Conservation (phyloP, 2,329 filamentous ascomycete genomes). For the Neofusicoccum ribis region DNA sequence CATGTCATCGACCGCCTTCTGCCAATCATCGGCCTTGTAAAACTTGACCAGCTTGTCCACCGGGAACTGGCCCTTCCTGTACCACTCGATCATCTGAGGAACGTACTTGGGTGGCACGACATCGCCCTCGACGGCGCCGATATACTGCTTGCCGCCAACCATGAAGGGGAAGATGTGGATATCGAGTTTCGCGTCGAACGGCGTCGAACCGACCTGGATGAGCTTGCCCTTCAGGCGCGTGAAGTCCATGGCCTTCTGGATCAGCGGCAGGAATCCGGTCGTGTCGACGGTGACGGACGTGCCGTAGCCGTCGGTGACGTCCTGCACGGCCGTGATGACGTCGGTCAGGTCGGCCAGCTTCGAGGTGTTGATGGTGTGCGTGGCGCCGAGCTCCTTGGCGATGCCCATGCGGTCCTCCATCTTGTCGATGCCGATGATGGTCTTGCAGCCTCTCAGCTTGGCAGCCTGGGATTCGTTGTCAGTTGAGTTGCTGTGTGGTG, state of each 20-base stretch:
- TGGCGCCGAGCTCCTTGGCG: slow-evolving; percentile 41
- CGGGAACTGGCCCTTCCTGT: slow-evolving; percentile 48
- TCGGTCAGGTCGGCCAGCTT: neutral
- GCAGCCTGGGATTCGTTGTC: slow-evolving; percentile 37
- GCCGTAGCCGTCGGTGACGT: slow-evolving; percentile 34
- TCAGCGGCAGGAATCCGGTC: slow-evolving; percentile 44
- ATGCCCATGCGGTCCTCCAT: slow-evolving; percentile 36
- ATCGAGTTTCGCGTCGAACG: slow-evolving; percentile 41
- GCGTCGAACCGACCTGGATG: slow-evolving; percentile 51
- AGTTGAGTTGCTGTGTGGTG: neutral
- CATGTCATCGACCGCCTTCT: slow-evolving; percentile 46
- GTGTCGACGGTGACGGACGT: slow-evolving; percentile 51
- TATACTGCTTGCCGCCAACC: slow-evolving; percentile 49
- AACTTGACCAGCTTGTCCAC: slow-evolving; percentile 48
- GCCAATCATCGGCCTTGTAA: slow-evolving; percentile 45
- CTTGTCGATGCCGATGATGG: slow-evolving; percentile 42
- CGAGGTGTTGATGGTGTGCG: slow-evolving; percentile 40
- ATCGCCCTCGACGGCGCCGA: slow-evolving; percentile 50
- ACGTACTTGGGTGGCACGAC: slow-evolving; percentile 42
- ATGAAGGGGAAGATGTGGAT: slow-evolving; percentile 50
- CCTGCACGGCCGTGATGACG: slow-evolving; percentile 36
- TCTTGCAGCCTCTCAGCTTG: slow-evolving; percentile 40
- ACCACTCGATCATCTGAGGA: slow-evolving; percentile 53
- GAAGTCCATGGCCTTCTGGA: slow-evolving; percentile 44
- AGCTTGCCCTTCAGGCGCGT: slow-evolving; percentile 49